Evolutionary conservation across 306 rosid species (phyloP), one percentile per base, ranked within the genome.

Genomic region (Begonia peltatifolia): DNA sequence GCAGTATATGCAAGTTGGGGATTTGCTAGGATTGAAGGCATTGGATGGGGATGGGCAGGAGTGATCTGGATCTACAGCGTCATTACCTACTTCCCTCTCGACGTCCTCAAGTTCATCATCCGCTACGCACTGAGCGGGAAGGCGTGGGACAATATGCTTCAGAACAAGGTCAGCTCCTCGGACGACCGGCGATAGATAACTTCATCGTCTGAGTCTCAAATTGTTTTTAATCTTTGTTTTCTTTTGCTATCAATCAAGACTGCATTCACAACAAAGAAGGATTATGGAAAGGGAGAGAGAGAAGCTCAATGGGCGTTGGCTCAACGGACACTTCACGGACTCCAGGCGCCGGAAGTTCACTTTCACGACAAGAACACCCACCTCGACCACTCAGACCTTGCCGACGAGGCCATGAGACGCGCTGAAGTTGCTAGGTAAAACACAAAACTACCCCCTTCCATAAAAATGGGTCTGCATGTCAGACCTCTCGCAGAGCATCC

Each of bases 1-100:
- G 48, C 48, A 2, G 48, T 44, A 2, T 44, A 44, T 44, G 12
- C 48, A 44, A 44, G 14, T 6, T 44, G 48, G 48, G 48, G 48
- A 44, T 44, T 44, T 12, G 48, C 48, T 10, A 11, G 48, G 14
- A 44, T 44, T n/a, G n/a, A 44, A 44, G 48, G 48, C 48, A 44
- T 44, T 44, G 48, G 48, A 44, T 44, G 48, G 48, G 48, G 48
- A 10, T 44, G 48, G 48, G 48, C 48, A 10, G 48, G 48, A 44
- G 48, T 44, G 48, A 44, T 44, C 12, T 44, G 48, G 48, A 44
- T 44, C 48, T 44, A 44, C 14, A 44, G 48, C 14, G 1, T 44
- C n/a, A 44, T 44, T 6, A 44, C 48, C 14, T 44, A 44, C 48
- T 44, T 44, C 14, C 48, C 48, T 44, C 48, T 44, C 14, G 48